Percentiles rank a stretch among this genome's conserved stretches.
These are phyloP conservation scores for Oryza meyeriana DNA, from an alignment of 176 grass and related monocot genomes.

Conservation along the genomic window DNA sequence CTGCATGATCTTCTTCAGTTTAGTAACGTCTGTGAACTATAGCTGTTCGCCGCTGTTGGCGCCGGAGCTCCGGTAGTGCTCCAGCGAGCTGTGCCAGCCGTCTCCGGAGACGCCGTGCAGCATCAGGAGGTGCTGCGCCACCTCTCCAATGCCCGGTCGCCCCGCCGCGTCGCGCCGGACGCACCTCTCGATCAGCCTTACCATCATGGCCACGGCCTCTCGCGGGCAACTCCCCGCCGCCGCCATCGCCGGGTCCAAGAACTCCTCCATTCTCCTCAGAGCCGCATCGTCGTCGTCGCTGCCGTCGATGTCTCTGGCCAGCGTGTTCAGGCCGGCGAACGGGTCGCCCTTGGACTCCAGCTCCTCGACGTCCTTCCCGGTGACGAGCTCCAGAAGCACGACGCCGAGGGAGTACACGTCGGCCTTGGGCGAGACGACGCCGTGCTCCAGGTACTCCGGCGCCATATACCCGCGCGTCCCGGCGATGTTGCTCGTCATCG, in stretches of 20 bases:
- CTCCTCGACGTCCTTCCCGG: conserved; percentile 46
- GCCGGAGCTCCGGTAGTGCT: conserved; percentile 37
- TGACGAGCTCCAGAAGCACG: conserved; percentile 68
- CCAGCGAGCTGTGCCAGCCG: conserved; percentile 28
- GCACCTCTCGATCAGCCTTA: conserved; percentile 57
- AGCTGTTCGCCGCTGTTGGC: neutral
- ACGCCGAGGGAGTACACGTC: conserved; percentile 82
- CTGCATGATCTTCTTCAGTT: neutral
- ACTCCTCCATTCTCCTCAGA: conserved; percentile 39
- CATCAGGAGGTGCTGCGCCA: conserved; percentile 44
- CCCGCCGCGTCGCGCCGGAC: conserved; percentile 9
- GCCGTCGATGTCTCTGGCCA: neutral
- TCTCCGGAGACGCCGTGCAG: conserved; percentile 35
- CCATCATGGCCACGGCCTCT: conserved; percentile 39
- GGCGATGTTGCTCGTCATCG: conserved; percentile 57
- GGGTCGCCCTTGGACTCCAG: conserved; percentile 28
- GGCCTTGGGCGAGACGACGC: conserved; percentile 57
- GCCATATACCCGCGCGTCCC: conserved; percentile 57
- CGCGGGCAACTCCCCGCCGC: conserved; percentile 27
- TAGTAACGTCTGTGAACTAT: neutral
- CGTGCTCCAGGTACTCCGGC: conserved; percentile 75
- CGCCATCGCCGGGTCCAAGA: conserved; percentile 58
- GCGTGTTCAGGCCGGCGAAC: neutral
- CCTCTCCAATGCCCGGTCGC: conserved; percentile 57
- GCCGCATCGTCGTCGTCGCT: neutral